A percentile compares a stretch with the other conserved stretches of the same genome.
Evolutionary conservation across 805 yeast species (phyloP).

Genomic region (Dipodascus geniculatus): DNA sequence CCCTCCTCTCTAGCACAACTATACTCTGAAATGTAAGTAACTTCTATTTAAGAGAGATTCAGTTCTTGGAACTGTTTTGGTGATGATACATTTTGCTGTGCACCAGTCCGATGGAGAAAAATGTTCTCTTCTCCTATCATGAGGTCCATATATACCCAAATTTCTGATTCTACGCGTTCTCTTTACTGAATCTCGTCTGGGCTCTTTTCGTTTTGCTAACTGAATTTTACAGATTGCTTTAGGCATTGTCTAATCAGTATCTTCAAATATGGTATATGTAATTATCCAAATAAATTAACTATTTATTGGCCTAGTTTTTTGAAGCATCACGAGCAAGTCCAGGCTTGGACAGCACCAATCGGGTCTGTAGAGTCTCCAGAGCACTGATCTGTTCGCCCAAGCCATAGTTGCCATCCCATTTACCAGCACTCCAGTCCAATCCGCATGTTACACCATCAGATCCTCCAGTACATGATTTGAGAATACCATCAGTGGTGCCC

Average conservation of each 20-base stretch:
- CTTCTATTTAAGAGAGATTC: too few species aligned
- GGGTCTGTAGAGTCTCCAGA: constrained; percentile 35
- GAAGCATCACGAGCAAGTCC: neutral
- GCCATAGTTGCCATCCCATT: constrained; percentile 69
- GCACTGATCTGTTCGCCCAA: constrained; percentile 89
- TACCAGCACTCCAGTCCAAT: constrained; percentile 51
- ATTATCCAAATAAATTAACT: too few species aligned
- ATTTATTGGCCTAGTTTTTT: too few species aligned
- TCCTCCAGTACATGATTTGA: constrained; percentile 79
- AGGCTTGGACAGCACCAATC: neutral
- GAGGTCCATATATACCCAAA: constrained; percentile 15
- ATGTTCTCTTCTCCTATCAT: constrained; percentile 13
- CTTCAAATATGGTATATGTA: too few species aligned
- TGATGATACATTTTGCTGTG: constrained; percentile 21
- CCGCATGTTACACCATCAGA: constrained; percentile 85
- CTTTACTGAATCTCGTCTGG: too few species aligned
- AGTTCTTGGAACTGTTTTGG: neutral
- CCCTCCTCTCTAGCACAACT: too few species aligned
- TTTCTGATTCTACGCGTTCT: too few species aligned
- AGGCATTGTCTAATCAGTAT: neutral
- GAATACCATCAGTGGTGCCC: constrained; percentile 59
- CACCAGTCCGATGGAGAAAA: constrained; percentile 24
- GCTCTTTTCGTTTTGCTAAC: constrained; percentile 13
- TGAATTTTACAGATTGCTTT: neutral
- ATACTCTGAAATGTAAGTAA: too few species aligned